Evolutionary conservation across 225 moss, liverwort and hornwort species (phyloP), one percentile per base, ranked within the genome.

Genomic region (Thuidium tamariscinum): DNA sequence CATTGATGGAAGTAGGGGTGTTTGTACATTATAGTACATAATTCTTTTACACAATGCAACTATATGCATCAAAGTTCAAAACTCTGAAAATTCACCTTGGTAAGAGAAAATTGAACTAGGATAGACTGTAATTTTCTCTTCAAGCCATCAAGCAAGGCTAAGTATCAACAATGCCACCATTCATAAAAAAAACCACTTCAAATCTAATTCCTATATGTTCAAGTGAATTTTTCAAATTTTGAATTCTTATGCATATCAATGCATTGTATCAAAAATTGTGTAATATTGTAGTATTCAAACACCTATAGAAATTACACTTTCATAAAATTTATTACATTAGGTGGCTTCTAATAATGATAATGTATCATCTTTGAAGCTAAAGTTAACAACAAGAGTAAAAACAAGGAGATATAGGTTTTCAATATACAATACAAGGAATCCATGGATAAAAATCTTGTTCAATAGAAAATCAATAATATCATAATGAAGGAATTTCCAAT

Each of bases 71-170:
- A 62, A 62, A 30, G 4, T 34, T 34, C 4, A 34, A 17, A 63
- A 4, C 34, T 63, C 34, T 34, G 34, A 34, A 15, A 63, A 63
- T 64, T 34, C 64, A 64, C 18, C 34, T 64, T 64, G 0, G 1
- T 64, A 34, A 34, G 64, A 17, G 3, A 34, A 64, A 64, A 34
- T 34, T 19, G 10, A 65, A 65, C n/a, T 13, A n/a, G 5, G 3
- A 0, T 65, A 0, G 5, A n/a, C 65, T 19, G 20, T 20, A n/a
- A n/a, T n/a, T 65, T n/a, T 19, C 0, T 10, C 20, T 1, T n/a
- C n/a, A 65, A 20, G 6, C 19, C 19, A 65, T n/a, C 0, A 1
- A 19, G 0, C n/a, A 1, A 65, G n/a, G n/a, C 9, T n/a, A 10
- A 18, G 3, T 20, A 36, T 11, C 5, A 10, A 20, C 0, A 36